These are phyloP conservation scores for Pezicula carpinea DNA, from an alignment of 2,329 filamentous ascomycete genomes.

Conservation along the genomic window DNA sequence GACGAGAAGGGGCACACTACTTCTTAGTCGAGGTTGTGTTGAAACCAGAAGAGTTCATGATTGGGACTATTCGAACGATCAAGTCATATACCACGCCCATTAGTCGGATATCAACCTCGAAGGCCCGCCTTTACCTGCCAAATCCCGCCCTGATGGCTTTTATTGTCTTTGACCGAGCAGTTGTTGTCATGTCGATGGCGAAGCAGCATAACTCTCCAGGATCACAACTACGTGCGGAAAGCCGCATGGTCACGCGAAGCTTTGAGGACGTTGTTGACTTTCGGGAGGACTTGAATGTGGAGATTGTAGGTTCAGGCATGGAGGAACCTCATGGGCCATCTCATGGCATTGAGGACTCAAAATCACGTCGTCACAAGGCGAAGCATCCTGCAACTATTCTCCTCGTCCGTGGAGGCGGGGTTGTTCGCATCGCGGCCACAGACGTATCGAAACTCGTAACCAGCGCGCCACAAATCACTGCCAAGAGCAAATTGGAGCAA, in stretches of 20 bases:
- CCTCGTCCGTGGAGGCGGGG: conserved; percentile 57
- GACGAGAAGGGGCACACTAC: conserved; percentile 55
- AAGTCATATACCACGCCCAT: conserved; percentile 56
- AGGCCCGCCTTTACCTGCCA: conserved; percentile 72
- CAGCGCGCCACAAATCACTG: conserved; percentile 62
- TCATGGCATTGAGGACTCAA: conserved; percentile 40
- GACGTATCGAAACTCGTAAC: conserved; percentile 57
- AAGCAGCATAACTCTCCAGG: conserved; percentile 66
- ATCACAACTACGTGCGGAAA: conserved; percentile 67
- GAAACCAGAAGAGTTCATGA: conserved; percentile 43
- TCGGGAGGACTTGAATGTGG: conserved; percentile 56
- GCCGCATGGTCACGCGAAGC: conserved; percentile 54
- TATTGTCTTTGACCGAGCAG: conserved; percentile 71
- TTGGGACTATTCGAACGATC: conserved; percentile 66
- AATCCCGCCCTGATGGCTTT: conserved; percentile 77
- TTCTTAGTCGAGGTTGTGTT: conserved; percentile 70
- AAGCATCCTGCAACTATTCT: conserved; percentile 61
- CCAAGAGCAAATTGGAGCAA: conserved; percentile 88
- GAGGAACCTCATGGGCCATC: conserved; percentile 48
- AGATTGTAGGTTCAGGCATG: conserved; percentile 59
- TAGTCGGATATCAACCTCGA: conserved; percentile 32
- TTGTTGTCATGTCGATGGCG: conserved; percentile 71
- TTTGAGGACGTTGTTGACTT: conserved; percentile 90
- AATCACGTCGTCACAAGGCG: conserved; percentile 47
- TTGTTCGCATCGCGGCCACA: conserved; percentile 53